Evolutionary conservation across 441 rosid species (phyloP), one percentile per base, ranked within the genome.

Genomic region (Pelargonium myrrhifolium): DNA sequence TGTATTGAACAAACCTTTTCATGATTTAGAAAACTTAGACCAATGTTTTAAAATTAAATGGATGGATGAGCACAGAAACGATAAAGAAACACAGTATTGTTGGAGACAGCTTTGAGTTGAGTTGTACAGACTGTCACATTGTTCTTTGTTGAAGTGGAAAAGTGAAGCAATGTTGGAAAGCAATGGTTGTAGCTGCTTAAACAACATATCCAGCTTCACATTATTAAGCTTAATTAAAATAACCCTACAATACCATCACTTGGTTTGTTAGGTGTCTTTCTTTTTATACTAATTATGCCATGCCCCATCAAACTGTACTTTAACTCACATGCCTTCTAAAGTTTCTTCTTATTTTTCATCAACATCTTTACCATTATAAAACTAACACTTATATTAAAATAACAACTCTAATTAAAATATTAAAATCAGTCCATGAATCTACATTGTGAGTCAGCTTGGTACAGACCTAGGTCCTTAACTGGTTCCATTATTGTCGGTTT

Each of bases 301-400:
- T 76, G 65, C 77, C 28, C 62, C 62, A 56, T 56, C 24, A 18
- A 26, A 77, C 77, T 81, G 42, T 62, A 37, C 37, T 64, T 21
- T 8, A 80, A 80, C 81, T 64, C 81, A 76, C 79, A 75, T 75
- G 76, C 66, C 47, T 64, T 18, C 66, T 20, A 64, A 51, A 42
- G 47, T 31, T 18, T 21, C 22, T 56, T 21, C 62, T 56, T 9
- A 9, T 39, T 9, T 39, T 9, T 37, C 11, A 9, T 10, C 43
- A 39, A 39, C 20, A n/a, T n/a, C n/a, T n/a, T n/a, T n/a, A n/a
- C n/a, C n/a, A n/a, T n/a, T n/a, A n/a, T n/a, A n/a, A n/a, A n/a
- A n/a, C n/a, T n/a, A n/a, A n/a, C n/a, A n/a, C n/a, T n/a, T n/a
- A n/a, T n/a, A n/a, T n/a, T n/a, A n/a, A n/a, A n/a, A n/a, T n/a